phyloP scores from a whole-genome alignment of 2,329 filamentous ascomycete species.

The Rugonectria rugulosa region DNA sequence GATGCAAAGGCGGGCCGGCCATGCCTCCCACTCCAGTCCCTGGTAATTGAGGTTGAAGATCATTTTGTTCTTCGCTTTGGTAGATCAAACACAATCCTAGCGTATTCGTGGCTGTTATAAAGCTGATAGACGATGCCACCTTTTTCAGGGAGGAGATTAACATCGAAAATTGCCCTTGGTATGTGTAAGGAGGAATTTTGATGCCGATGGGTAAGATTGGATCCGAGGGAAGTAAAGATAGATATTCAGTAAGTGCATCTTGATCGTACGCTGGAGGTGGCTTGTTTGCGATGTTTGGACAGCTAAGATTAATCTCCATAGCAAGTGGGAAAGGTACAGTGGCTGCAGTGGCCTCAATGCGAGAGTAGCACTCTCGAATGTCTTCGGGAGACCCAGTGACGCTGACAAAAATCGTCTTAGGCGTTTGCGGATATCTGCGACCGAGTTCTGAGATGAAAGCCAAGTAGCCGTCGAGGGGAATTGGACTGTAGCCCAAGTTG shows the following conservation, averaged over 20 bases:
- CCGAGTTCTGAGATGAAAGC: slow-evolving; percentile 59
- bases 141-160: slow-evolving; percentile 60
- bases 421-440: slow-evolving; percentile 16
- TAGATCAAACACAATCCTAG: slow-evolving; percentile 74
- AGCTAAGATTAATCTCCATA: slow-evolving; percentile 81
- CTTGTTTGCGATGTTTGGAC: slow-evolving; percentile 74
- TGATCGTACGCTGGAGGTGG: slow-evolving; percentile 76
- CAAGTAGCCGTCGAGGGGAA: slow-evolving; percentile 66
- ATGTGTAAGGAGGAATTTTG: slow-evolving; percentile 81
- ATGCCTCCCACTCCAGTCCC: slow-evolving; percentile 71
- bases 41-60: slow-evolving; percentile 54
- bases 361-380: slow-evolving; percentile 62
- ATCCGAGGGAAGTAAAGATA: slow-evolving; percentile 53
- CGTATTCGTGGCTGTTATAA: slow-evolving; percentile 78
- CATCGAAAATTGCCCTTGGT: slow-evolving; percentile 68
- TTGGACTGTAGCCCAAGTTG: slow-evolving; percentile 77
- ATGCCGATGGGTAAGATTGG: slow-evolving; percentile 61
- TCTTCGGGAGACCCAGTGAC: slow-evolving; percentile 71
- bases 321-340: slow-evolving; percentile 60
- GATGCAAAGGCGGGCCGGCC: slow-evolving; percentile 75
- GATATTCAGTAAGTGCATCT: slow-evolving; percentile 59
- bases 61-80: slow-evolving; percentile 25
- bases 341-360: slow-evolving; percentile 51
- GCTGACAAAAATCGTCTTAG: slow-evolving; percentile 73
- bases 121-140: slow-evolving; percentile 56